phyloP scores from a whole-genome alignment of 768 basidiomycete genomes.

The Xerocomus spinulosus region DNA sequence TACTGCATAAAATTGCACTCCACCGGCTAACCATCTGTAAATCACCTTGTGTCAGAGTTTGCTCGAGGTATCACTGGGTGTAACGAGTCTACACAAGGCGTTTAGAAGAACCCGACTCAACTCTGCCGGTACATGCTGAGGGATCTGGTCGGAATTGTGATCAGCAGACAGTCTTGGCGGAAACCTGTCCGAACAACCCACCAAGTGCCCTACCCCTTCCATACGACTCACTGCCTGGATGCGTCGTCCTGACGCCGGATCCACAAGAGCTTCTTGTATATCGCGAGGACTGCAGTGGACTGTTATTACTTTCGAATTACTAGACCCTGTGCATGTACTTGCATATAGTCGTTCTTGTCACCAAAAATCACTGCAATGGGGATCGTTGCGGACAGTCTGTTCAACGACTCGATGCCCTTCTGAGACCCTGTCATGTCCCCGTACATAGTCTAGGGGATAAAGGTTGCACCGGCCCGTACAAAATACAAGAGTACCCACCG shows the following conservation, averaged over 20 bases:
- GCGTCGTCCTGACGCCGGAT: slow-evolving; percentile 19
- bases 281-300: slow-evolving; percentile 23
- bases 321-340: slow-evolving; percentile 8
- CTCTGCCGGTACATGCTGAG: slow-evolving; percentile 24
- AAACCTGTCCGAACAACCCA: slow-evolving; percentile 10
- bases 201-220: slow-evolving; percentile 31
- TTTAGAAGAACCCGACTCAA: slow-evolving; percentile 25
- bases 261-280: slow-evolving; percentile 31
- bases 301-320: not conserved
- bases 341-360: slow-evolving; percentile 50
- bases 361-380: slow-evolving; percentile 57
- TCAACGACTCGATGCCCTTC: slow-evolving; percentile 47
- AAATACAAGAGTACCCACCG: slow-evolving; percentile 36
- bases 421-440: slow-evolving; percentile 50
- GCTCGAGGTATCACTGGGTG: not conserved
- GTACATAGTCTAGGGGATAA: slow-evolving; percentile 44
- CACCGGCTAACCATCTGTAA: no score
- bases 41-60: no score
- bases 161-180: not conserved
- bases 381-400: slow-evolving; percentile 33
- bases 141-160: slow-evolving; percentile 19
- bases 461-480: not conserved
- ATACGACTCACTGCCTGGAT: slow-evolving; percentile 25
- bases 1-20: no score
- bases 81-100: slow-evolving; percentile 11